Conservation (phyloP, 2,329 filamentous ascomycete species). For the Colletotrichum caudatum region DNA sequence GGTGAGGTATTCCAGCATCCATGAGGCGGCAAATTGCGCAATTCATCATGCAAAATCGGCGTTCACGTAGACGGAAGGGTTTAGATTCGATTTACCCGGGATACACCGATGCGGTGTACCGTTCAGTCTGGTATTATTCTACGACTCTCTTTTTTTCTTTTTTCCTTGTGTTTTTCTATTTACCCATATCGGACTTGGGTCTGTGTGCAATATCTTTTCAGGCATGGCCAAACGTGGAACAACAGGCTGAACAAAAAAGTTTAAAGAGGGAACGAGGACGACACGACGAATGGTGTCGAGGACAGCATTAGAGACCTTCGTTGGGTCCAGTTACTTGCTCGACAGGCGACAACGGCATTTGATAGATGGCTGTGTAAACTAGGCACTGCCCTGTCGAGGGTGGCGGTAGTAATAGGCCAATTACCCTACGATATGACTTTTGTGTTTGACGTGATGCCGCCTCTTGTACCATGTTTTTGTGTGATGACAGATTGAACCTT, state of each 20-base stretch:
- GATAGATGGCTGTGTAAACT: constrained; percentile 39
- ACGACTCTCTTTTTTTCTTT: constrained; percentile 27
- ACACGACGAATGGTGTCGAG: constrained; percentile 31
- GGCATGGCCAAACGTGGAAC: constrained; percentile 40
- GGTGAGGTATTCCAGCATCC: constrained; percentile 26
- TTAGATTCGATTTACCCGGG: constrained; percentile 35
- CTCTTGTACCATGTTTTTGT: background rate
- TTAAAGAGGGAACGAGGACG: constrained; percentile 37
- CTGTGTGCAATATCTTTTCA: constrained; percentile 31
- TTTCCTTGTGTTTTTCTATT: constrained; percentile 12
- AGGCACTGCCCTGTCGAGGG: constrained; percentile 20
- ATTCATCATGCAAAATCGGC: constrained; percentile 39
- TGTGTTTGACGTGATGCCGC: background rate
- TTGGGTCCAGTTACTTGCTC: constrained; percentile 37
- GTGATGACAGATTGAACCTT: background rate
- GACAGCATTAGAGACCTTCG: constrained; percentile 37
- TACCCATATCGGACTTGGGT: constrained; percentile 30
- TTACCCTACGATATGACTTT: constrained; percentile 5
- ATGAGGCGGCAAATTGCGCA: constrained; percentile 39
- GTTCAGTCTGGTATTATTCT: constrained; percentile 32
- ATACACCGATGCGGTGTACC: constrained; percentile 11
- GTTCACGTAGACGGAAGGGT: constrained; percentile 40
- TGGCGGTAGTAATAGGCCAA: constrained; percentile 34
- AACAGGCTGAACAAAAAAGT: constrained; percentile 41
- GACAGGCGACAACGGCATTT: constrained; percentile 20